A percentile compares a stretch with the other conserved stretches of the same genome.
phyloP scores from a whole-genome alignment of 768 basidiomycete genomes.

The Hericium alpestre region DNA sequence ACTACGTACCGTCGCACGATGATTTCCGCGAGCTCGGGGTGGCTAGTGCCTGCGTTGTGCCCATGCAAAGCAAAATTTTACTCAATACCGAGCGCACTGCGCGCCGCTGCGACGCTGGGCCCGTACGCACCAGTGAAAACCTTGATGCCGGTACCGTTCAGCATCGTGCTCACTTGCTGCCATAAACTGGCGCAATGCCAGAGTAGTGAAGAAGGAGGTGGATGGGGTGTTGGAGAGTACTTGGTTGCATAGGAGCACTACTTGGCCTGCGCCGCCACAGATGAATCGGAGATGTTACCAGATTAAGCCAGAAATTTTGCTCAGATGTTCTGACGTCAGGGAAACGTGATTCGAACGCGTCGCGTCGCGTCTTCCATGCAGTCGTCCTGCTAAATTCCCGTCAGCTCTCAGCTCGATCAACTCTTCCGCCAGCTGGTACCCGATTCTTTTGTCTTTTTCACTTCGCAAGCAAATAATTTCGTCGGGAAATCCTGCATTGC shows the following conservation, averaged over 20 bases:
- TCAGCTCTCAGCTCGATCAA: no score
- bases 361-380: not conserved
- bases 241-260: not conserved
- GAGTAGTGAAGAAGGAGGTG: conserved; percentile 7
- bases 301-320: not conserved
- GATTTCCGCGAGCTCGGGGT: conserved; percentile 89
- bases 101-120: not conserved
- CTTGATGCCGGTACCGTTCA: conserved; percentile 49
- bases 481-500: no score
- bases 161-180: conserved; percentile 24
- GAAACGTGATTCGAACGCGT: not conserved
- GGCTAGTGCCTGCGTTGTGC: conserved; percentile 66
- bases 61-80: not conserved
- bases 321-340: not conserved
- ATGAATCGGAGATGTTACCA: not conserved
- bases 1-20: conserved; percentile 74
- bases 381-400: no score
- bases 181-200: not conserved
- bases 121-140: conserved; percentile 41
- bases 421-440: no score
- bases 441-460: no score
- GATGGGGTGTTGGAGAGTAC: not conserved
- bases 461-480: no score
- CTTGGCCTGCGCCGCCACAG: not conserved
- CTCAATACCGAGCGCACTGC: not conserved